These are phyloP conservation scores for Carpinus fangiana DNA, from an alignment of 306 rosid species.

Conservation along the genomic window DNA sequence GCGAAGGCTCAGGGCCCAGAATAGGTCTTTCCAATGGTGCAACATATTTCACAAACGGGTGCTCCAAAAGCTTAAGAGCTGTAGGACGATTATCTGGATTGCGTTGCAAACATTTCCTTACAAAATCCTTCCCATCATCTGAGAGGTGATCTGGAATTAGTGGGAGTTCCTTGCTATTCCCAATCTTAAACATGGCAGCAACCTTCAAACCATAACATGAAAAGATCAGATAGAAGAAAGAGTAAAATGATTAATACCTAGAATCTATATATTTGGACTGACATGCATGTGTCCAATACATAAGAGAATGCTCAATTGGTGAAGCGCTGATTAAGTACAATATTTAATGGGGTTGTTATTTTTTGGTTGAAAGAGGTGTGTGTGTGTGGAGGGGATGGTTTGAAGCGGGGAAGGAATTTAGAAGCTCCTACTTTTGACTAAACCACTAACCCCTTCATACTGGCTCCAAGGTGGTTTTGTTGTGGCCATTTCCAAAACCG, in stretches of 20 bases:
- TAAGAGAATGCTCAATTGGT: neutral
- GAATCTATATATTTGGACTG: neutral
- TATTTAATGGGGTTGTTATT: neutral
- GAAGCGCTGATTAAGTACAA: neutral
- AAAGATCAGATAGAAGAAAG: conserved; percentile 32
- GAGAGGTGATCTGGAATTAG: conserved; percentile 74
- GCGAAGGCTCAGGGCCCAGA: conserved; percentile 51
- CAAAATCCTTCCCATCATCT: conserved; percentile 84
- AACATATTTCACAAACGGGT: conserved; percentile 80
- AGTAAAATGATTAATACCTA: neutral
- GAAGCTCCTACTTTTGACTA: conserved; percentile 17
- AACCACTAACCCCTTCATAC: conserved; percentile 89
- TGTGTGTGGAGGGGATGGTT: neutral
- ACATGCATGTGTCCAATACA: neutral
- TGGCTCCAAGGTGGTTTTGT: conserved; percentile 99
- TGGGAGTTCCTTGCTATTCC: conserved; percentile 77
- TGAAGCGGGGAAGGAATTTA: neutral
- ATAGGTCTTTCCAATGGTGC: conserved; percentile 65
- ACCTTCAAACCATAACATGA: conserved; percentile 50
- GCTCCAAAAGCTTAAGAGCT: conserved; percentile 76
- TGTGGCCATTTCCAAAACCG: conserved; percentile 99
- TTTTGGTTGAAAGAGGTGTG: neutral
- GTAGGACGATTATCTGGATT: conserved; percentile 70
- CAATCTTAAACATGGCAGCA: conserved; percentile 96
- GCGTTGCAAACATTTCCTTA: conserved; percentile 76